Conservation (phyloP, 169 alveolate species). For the Plasmodium vinckei region DNA sequence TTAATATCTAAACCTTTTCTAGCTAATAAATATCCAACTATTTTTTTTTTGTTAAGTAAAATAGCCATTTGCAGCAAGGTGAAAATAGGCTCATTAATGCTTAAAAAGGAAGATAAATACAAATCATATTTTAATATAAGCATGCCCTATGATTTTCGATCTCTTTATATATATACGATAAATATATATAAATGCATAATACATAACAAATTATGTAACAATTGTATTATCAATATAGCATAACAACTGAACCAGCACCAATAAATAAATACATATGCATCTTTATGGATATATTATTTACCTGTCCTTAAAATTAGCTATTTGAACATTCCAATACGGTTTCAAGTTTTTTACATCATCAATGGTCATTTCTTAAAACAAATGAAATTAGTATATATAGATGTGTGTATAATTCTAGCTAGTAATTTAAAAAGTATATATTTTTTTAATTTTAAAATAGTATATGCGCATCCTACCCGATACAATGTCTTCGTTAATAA, state of each 20-base stretch:
- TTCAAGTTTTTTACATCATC: conserved; percentile 70
- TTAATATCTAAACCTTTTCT: conserved; percentile 72
- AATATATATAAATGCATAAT: not conserved
- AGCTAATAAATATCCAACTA: conserved; percentile 70
- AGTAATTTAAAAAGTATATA: too few relatives aligned
- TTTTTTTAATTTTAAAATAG: too few relatives aligned
- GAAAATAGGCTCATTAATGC: conserved; percentile 66
- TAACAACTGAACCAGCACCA: not conserved
- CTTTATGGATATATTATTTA: not conserved
- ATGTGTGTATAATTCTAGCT: too few relatives aligned
- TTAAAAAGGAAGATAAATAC: conserved; percentile 18
- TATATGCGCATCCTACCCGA: conserved; percentile 22
- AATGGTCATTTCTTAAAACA: conserved; percentile 73
- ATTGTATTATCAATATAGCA: too few relatives aligned
- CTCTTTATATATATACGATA: not conserved
- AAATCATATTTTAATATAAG: not conserved
- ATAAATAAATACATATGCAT: not conserved
- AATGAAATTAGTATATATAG: not conserved
- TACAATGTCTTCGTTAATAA: conserved; percentile 55
- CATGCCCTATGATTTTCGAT: conserved; percentile 7
- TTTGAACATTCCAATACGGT: conserved; percentile 75
- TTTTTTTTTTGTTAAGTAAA: conserved; percentile 43
- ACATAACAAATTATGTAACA: not conserved
- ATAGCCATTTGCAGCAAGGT: conserved; percentile 73
- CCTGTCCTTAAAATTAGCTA: conserved; percentile 71